Conservation (phyloP, 2,329 filamentous ascomycete genomes). For the Didymella lethalis region DNA sequence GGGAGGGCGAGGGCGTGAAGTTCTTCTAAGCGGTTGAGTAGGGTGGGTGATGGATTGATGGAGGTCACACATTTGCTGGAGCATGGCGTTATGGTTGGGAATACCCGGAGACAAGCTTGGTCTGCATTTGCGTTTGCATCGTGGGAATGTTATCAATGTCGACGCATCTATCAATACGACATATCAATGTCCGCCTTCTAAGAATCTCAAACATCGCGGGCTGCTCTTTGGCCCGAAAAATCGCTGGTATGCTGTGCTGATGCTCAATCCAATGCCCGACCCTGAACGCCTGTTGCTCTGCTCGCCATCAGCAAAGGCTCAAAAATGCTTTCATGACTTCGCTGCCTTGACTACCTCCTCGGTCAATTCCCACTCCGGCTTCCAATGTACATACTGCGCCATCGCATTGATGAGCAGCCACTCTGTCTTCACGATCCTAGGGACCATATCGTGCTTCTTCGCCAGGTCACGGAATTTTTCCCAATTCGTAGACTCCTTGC, state of each 20-base stretch:
- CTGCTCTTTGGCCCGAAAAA: conserved; percentile 12
- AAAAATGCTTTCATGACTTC: conserved; percentile 23
- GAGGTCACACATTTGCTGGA: conserved; percentile 2
- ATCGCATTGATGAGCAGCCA: conserved; percentile 92
- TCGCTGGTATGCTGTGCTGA: conserved; percentile 25
- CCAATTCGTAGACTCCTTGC: conserved; percentile 79
- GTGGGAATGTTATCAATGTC: not conserved
- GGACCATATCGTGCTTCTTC: conserved; percentile 76
- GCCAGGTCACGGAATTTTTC: conserved; percentile 81
- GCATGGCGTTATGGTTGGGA: conserved; percentile 19
- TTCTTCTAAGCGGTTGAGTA: conserved; percentile 72
- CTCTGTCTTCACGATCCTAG: conserved; percentile 82
- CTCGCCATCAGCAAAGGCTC: conserved; percentile 17
- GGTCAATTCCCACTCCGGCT: conserved; percentile 45
- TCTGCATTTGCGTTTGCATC: conserved; percentile 1
- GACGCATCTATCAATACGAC: conserved; percentile 5
- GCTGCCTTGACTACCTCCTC: conserved; percentile 42
- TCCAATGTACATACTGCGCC: conserved; percentile 73
- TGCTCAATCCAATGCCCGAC: conserved; percentile 21
- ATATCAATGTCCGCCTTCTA: conserved; percentile 6
- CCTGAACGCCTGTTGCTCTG: conserved; percentile 32
- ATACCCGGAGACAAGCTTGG: conserved; percentile 10
- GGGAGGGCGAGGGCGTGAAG: conserved; percentile 79
- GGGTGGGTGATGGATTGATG: not conserved
- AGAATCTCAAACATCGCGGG: conserved; percentile 8